These are phyloP conservation scores for Cynara cardunculus DNA, from an alignment of 129 eudicot species.

Conservation along the genomic window DNA sequence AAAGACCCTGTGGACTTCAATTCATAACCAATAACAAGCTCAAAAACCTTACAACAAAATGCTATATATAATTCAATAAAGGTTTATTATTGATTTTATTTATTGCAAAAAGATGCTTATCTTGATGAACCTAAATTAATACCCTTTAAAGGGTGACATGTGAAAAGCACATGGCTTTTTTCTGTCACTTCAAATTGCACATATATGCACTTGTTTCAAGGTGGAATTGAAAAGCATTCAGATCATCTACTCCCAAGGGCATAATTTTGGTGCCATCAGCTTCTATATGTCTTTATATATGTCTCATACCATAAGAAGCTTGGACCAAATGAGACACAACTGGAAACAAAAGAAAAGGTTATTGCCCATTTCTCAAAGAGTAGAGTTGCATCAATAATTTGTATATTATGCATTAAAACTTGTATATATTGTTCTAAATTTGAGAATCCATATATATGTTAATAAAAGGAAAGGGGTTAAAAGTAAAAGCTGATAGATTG, in stretches of 20 bases:
- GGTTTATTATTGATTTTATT: not conserved
- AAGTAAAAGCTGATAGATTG: constrained; percentile 9
- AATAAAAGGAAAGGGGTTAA: not conserved
- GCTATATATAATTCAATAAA: not conserved
- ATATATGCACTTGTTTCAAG: constrained; percentile 26
- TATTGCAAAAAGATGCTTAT: not conserved
- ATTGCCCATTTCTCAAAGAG: not conserved
- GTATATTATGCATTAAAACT: not conserved
- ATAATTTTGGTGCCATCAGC: constrained; percentile 11
- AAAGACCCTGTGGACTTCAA: constrained; percentile 70
- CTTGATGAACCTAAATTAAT: not conserved
- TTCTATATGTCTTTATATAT: constrained; percentile 20
- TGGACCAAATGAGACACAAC: constrained; percentile 22
- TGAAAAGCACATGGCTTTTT: constrained; percentile 8
- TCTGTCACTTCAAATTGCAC: not conserved
- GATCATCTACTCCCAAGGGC: constrained; percentile 26
- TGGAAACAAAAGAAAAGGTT: constrained; percentile 2
- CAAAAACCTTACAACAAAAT: not conserved
- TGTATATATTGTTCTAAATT: not conserved
- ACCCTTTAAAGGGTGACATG: constrained; percentile 12
- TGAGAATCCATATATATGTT: not conserved
- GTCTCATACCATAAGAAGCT: constrained; percentile 22
- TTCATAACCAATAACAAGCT: constrained; percentile 7
- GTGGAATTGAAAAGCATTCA: constrained; percentile 10
- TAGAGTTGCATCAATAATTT: not conserved